These are phyloP conservation scores for Pyrrhoderma noxium DNA, from an alignment of 1,284 basidiomycete genomes.

Conservation along the genomic window DNA sequence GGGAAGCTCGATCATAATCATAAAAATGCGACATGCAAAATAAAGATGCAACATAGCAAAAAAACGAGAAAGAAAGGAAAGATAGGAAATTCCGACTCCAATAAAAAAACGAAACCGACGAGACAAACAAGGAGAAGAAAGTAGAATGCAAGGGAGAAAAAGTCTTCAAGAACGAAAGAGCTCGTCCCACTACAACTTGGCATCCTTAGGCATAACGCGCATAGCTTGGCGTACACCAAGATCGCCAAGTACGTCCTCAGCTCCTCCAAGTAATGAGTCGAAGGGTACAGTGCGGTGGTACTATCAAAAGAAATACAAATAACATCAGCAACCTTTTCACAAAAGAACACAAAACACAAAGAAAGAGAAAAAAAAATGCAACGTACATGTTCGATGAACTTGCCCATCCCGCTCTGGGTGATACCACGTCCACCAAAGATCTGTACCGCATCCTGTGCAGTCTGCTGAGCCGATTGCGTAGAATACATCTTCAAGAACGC, in stretches of 20 bases:
- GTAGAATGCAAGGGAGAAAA: neutral
- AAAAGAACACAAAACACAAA: constrained; percentile 2
- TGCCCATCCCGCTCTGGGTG: constrained; percentile 68
- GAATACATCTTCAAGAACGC: constrained; percentile 72
- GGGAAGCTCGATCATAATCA: too few relatives aligned
- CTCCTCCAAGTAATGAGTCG: constrained; percentile 63
- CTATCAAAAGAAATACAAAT: constrained; percentile 26
- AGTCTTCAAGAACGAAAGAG: neutral
- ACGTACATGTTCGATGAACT: constrained; percentile 54
- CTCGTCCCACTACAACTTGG: constrained; percentile 35
- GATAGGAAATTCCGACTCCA: too few relatives aligned
- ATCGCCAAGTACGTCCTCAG: constrained; percentile 64
- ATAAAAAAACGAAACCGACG: too few relatives aligned
- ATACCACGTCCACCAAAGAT: constrained; percentile 77
- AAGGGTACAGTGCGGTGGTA: constrained; percentile 62
- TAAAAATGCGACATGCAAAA: too few relatives aligned
- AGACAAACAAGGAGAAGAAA: too few relatives aligned
- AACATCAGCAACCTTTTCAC: neutral
- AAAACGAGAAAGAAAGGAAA: too few relatives aligned
- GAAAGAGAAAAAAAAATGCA: constrained; percentile 6
- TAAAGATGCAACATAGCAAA: too few relatives aligned
- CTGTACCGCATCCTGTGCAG: constrained; percentile 75
- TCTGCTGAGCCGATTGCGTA: constrained; percentile 61
- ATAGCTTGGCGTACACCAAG: constrained; percentile 66
- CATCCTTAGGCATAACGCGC: constrained; percentile 54